A percentile compares a stretch with the other conserved stretches of the same genome.
phyloP scores from a whole-genome alignment of 108 stramenopile species.

The Cyclotella distinguenda region DNA sequence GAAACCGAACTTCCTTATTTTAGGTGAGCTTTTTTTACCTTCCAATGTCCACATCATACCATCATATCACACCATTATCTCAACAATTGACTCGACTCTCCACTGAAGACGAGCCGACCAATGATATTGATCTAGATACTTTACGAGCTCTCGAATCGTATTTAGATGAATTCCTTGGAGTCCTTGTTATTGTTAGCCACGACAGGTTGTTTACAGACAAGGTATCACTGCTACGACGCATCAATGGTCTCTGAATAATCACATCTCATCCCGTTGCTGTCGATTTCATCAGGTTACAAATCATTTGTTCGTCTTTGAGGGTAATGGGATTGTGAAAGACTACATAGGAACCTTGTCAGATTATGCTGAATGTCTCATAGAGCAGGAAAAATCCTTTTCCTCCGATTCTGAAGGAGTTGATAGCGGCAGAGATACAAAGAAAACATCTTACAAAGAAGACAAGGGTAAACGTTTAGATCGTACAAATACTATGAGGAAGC shows the following conservation, averaged over 20 bases:
- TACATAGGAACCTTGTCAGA: slow-evolving; percentile 77
- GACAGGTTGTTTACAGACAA: slow-evolving; percentile 94
- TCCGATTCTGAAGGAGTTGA: background rate
- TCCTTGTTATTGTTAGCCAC: slow-evolving; percentile 90
- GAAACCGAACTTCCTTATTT: slow-evolving; percentile 73
- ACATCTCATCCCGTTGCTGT: too few species aligned
- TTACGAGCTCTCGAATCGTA: slow-evolving; percentile 77
- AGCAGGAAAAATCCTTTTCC: slow-evolving; percentile 52
- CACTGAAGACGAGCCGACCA: slow-evolving; percentile 71
- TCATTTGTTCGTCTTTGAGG: slow-evolving; percentile 90
- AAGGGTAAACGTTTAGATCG: slow-evolving; percentile 59
- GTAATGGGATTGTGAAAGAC: slow-evolving; percentile 81
- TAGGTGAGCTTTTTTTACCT: slow-evolving; percentile 22
- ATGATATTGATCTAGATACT: slow-evolving; percentile 83
- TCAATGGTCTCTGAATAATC: too few species aligned
- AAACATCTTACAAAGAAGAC: slow-evolving; percentile 65
- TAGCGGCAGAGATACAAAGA: slow-evolving; percentile 31
- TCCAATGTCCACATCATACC: background rate
- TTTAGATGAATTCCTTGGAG: slow-evolving; percentile 84
- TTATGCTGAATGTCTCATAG: slow-evolving; percentile 76
- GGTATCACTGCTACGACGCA: slow-evolving; percentile 1
- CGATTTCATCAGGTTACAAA: slow-evolving; percentile 84
- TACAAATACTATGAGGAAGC: slow-evolving; percentile 59
- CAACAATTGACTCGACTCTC: too few species aligned
- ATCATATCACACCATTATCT: background rate